phyloP scores from a whole-genome alignment of 169 alveolate species.

The Babesia bovis region DNA sequence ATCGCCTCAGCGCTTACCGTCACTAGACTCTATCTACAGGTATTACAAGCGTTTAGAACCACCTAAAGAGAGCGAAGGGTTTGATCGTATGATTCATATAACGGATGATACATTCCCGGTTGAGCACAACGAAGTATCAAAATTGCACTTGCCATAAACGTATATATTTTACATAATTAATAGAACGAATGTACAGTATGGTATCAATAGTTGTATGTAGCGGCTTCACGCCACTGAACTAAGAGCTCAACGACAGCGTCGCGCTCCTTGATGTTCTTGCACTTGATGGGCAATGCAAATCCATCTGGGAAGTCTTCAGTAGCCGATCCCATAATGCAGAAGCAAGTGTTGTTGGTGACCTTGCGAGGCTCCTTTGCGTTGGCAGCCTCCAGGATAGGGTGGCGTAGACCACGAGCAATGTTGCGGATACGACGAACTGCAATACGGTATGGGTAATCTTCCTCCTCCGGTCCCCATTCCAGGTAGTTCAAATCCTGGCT shows the following conservation, averaged over 20 bases:
- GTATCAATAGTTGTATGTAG: constrained; percentile 81
- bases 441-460: constrained; percentile 79
- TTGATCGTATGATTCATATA: constrained; percentile 15
- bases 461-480: constrained; percentile 85
- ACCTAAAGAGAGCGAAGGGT: constrained; percentile 43
- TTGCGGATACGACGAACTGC: constrained; percentile 85
- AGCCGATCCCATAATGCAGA: constrained; percentile 86
- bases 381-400: constrained; percentile 82
- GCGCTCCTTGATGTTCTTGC: constrained; percentile 85
- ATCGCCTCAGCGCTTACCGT: not conserved
- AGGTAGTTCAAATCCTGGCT: constrained; percentile 82
- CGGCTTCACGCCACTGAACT: constrained; percentile 91
- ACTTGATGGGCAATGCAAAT: constrained; percentile 82
- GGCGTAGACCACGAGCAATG: constrained; percentile 86
- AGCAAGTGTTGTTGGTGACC: constrained; percentile 78
- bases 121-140: constrained; percentile 21
- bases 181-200: not conserved
- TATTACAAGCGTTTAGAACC: constrained; percentile 21
- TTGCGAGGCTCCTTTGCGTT: constrained; percentile 85
- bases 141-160: constrained; percentile 41
- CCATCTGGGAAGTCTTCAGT: constrained; percentile 91
- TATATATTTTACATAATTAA: not conserved
- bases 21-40: constrained; percentile 3
- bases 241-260: constrained; percentile 84
- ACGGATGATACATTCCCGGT: constrained; percentile 55